These are phyloP conservation scores for Candida caryicola DNA, from an alignment of 805 yeast species.

Conservation along the genomic window DNA sequence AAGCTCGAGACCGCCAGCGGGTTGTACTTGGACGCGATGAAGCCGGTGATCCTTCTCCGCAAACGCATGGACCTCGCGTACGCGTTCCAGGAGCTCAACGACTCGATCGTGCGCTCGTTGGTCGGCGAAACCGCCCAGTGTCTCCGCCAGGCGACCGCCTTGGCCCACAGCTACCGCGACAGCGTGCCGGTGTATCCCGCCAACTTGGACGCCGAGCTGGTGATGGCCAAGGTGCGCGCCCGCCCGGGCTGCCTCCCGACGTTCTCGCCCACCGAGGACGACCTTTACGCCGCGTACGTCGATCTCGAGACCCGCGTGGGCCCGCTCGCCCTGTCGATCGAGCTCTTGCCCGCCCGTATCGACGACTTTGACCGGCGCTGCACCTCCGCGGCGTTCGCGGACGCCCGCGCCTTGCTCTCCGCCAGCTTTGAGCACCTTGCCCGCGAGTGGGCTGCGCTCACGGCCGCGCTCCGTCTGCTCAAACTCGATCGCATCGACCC, in stretches of 20 bases:
- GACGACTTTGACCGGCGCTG: slow-evolving; percentile 37
- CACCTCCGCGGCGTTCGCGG: slow-evolving; percentile 13
- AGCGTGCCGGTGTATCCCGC: slow-evolving; percentile 16
- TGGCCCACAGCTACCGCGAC: slow-evolving; percentile 18
- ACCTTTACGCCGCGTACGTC: slow-evolving; percentile 41
- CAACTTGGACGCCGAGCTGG: slow-evolving; percentile 16
- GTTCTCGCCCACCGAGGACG: slow-evolving; percentile 27
- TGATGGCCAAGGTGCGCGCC: slow-evolving; percentile 23
- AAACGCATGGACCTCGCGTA: slow-evolving; percentile 26
- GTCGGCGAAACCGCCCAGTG: slow-evolving; percentile 26
- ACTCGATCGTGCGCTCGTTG: slow-evolving; percentile 22
- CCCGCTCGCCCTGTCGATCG: slow-evolving; percentile 53
- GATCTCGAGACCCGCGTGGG: slow-evolving; percentile 40
- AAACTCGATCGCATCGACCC: slow-evolving; percentile 47
- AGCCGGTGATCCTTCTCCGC: slow-evolving; percentile 17
- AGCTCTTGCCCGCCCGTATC: slow-evolving; percentile 50
- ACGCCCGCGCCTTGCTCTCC: slow-evolving; percentile 5
- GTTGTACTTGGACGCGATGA: slow-evolving; percentile 24
- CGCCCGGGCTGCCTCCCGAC: slow-evolving; percentile 28
- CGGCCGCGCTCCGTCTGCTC: slow-evolving; percentile 38
- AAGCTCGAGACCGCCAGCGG: slow-evolving; percentile 28
- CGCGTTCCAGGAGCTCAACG: slow-evolving; percentile 25
- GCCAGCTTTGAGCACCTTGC: slow-evolving; percentile 6
- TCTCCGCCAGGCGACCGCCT: slow-evolving; percentile 12
- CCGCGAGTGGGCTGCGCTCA: slow-evolving; percentile 41